A percentile compares a stretch with the other conserved stretches of the same genome.
phyloP scores from a whole-genome alignment of 108 stramenopile species.

The Pseudonitzschia pungens region DNA sequence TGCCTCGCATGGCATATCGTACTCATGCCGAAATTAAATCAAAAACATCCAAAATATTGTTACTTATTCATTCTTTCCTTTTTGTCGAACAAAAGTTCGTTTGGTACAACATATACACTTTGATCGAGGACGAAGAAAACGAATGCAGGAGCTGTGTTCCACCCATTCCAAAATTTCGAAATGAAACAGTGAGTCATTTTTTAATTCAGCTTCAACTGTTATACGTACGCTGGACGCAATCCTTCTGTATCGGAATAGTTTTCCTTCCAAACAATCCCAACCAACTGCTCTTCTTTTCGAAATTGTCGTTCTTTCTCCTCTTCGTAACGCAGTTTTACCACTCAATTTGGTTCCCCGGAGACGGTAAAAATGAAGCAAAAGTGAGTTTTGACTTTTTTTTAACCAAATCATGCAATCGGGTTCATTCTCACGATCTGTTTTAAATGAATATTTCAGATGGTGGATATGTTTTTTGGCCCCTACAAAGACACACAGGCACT shows the following conservation, averaged over 20 bases:
- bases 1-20: too few relatives aligned
- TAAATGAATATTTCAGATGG: not conserved
- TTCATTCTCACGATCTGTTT: too few relatives aligned
- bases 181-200: conserved; percentile 6
- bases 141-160: conserved; percentile 11
- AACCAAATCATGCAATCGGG: too few relatives aligned
- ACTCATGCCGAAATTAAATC: too few relatives aligned
- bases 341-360: not conserved
- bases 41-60: not conserved
- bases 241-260: too few relatives aligned
- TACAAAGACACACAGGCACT: not conserved
- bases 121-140: conserved; percentile 4
- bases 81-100: conserved; percentile 16
- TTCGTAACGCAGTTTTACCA: not conserved
- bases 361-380: conserved; percentile 10
- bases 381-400: too few relatives aligned
- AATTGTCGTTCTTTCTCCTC: not conserved
- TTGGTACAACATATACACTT: conserved; percentile 17
- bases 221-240: not conserved
- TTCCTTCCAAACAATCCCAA: not conserved
- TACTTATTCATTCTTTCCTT: not conserved
- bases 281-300: not conserved
- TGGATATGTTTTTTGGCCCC: conserved; percentile 15
- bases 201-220: not conserved
- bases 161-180: conserved; percentile 3